Percentiles rank a stretch among this genome's conserved stretches.
Evolutionary conservation across 1,284 basidiomycete genomes (phyloP).

Genomic region (Xerocomus nothofagi): DNA sequence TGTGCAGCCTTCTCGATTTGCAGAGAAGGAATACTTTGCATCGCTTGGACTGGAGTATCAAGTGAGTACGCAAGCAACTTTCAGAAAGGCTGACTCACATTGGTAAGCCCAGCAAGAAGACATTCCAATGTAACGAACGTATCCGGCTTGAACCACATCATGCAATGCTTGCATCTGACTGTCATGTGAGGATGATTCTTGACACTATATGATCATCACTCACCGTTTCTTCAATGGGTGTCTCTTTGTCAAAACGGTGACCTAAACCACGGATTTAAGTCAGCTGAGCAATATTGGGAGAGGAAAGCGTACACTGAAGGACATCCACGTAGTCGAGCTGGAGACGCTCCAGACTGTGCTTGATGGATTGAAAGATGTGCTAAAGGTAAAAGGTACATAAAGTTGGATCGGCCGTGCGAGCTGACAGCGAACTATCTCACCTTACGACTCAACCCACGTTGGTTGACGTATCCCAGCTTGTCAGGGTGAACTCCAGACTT

Average conservation of each 20-base stretch:
- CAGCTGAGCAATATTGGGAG: neutral
- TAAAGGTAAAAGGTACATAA: conserved; percentile 21
- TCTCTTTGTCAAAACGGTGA: conserved; percentile 21
- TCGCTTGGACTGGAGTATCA: conserved; percentile 25
- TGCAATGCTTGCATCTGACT: conserved; percentile 49
- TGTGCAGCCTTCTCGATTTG: conserved; percentile 20
- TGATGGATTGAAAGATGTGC: conserved; percentile 72
- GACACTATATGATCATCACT: neutral
- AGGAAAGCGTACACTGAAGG: conserved; percentile 45
- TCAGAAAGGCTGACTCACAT: conserved; percentile 17
- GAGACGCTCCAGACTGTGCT: conserved; percentile 60
- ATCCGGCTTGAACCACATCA: conserved; percentile 51
- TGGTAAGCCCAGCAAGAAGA: conserved; percentile 35
- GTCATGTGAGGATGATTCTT: neutral
- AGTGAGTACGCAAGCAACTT: conserved; percentile 5
- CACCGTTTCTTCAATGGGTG: conserved; percentile 24
- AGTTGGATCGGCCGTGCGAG: neutral
- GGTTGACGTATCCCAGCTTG: conserved; percentile 53
- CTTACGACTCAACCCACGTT: conserved; percentile 51
- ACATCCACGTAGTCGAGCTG: conserved; percentile 70
- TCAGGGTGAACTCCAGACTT: conserved; percentile 29
- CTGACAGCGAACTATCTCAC: conserved; percentile 20
- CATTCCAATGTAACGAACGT: conserved; percentile 57
- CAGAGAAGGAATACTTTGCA: conserved; percentile 28
- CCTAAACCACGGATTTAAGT: conserved; percentile 3